A percentile compares a stretch with the other conserved stretches of the same genome.
These are phyloP conservation scores for Kodamaea restingae DNA, from an alignment of 805 yeast genomes.

Conservation along the genomic window DNA sequence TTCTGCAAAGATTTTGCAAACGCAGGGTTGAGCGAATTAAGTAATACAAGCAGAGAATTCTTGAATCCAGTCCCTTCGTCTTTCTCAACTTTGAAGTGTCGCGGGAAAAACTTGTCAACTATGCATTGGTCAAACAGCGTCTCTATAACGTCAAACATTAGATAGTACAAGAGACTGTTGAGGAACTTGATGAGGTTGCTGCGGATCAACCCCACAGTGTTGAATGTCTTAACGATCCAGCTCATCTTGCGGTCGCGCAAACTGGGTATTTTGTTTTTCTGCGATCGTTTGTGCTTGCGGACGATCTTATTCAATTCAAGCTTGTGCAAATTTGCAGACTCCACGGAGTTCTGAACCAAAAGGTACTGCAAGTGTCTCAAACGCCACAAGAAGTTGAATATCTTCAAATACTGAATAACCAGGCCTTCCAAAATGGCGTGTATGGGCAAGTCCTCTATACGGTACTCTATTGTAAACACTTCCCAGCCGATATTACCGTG, in stretches of 20 bases:
- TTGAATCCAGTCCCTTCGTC: slow-evolving; percentile 9
- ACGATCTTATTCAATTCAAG: slow-evolving; percentile 21
- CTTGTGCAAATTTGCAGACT: slow-evolving; percentile 23
- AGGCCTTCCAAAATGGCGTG: slow-evolving; percentile 32
- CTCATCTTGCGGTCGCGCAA: slow-evolving; percentile 19
- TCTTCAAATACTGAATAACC: slow-evolving; percentile 51
- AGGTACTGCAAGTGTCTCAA: slow-evolving; percentile 58
- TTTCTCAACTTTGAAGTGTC: slow-evolving; percentile 7
- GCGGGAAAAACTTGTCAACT: slow-evolving; percentile 20
- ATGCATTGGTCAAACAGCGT: slow-evolving; percentile 27
- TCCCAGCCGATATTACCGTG: slow-evolving; percentile 85
- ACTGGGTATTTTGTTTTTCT: slow-evolving; percentile 38
- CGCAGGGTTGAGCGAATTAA: slow-evolving; percentile 12
- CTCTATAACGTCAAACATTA: slow-evolving; percentile 47
- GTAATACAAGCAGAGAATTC: slow-evolving; percentile 11
- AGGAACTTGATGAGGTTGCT: slow-evolving; percentile 41
- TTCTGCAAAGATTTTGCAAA: slow-evolving; percentile 10
- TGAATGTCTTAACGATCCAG: slow-evolving; percentile 30
- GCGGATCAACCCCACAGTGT: slow-evolving; percentile 35
- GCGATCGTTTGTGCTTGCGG: slow-evolving; percentile 12
- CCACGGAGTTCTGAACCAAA: slow-evolving; percentile 35
- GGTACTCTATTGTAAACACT: slow-evolving; percentile 82
- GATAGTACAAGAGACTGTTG: slow-evolving; percentile 35
- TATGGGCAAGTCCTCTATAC: slow-evolving; percentile 51
- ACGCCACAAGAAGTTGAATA: slow-evolving; percentile 85